Evolutionary conservation across 306 rosid species (phyloP).

Genomic region (Senna siamea): DNA sequence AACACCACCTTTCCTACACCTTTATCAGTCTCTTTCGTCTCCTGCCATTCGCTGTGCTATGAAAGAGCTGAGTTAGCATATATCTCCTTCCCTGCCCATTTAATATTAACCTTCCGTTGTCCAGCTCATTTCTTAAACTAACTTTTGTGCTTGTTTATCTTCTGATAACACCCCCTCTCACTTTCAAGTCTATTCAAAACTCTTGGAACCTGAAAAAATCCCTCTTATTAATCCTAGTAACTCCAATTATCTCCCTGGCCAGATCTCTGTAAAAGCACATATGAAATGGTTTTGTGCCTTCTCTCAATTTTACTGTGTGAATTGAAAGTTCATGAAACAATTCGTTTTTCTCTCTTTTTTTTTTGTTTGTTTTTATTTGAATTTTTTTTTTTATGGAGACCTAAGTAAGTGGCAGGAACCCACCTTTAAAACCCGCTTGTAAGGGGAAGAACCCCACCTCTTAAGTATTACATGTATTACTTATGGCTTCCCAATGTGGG

Average conservation of each 20-base stretch:
- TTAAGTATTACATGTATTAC: too few relatives aligned
- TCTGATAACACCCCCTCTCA: conserved; percentile 7
- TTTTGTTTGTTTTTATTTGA: too few relatives aligned
- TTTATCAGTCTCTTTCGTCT: neutral
- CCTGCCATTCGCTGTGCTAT: neutral
- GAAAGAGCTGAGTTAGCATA: neutral
- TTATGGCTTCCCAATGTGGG: too few relatives aligned
- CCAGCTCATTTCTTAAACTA: conserved; percentile 4
- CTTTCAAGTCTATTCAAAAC: neutral
- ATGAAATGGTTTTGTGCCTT: conserved; percentile 21
- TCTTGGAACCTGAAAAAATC: neutral
- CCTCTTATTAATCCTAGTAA: neutral
- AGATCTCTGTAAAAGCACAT: neutral
- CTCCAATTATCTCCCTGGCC: neutral
- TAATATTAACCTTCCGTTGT: neutral
- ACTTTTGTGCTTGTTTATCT: neutral
- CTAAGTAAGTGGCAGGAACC: too few relatives aligned
- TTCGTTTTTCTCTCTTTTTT: conserved; percentile 7
- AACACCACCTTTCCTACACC: neutral
- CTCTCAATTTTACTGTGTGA: conserved; percentile 18
- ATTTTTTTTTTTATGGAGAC: too few relatives aligned
- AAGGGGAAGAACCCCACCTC: too few relatives aligned
- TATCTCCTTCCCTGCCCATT: neutral
- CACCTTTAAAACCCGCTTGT: too few relatives aligned
- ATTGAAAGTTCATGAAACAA: conserved; percentile 1